Percentiles rank a stretch among this genome's conserved stretches.
Evolutionary conservation across 768 basidiomycete species (phyloP).

Genomic region (Collybia sp.): DNA sequence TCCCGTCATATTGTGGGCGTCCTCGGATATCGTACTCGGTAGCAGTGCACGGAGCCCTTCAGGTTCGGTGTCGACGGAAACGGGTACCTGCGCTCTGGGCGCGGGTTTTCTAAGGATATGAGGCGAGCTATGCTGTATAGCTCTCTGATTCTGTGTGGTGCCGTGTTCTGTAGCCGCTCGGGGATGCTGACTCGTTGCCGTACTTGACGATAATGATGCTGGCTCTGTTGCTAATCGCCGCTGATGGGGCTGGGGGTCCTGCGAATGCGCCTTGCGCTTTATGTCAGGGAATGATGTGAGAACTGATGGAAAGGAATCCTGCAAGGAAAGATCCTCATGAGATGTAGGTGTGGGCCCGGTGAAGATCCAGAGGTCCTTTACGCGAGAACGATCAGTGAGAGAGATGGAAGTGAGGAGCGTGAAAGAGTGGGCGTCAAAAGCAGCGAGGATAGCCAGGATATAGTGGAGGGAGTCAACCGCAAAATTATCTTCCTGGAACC

Average conservation of each 20-base stretch:
- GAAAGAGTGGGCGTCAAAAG: slow-evolving; percentile 66
- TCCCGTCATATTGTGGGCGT: slow-evolving; percentile 62
- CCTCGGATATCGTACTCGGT: slow-evolving; percentile 49
- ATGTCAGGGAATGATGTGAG: slow-evolving; percentile 17
- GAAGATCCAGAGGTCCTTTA: slow-evolving; percentile 79
- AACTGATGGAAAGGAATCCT: slow-evolving; percentile 28
- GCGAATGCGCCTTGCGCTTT: slow-evolving; percentile 12
- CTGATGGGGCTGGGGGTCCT: slow-evolving; percentile 6
- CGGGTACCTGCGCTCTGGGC: slow-evolving; percentile 58
- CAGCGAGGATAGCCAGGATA: slow-evolving; percentile 60
- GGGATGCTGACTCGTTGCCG: slow-evolving; percentile 13
- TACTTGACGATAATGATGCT: slow-evolving; percentile 5
- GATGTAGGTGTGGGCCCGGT: slow-evolving; percentile 41
- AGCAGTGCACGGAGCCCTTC: slow-evolving; percentile 35
- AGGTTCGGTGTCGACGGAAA: slow-evolving; percentile 49
- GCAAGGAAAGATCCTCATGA: slow-evolving; percentile 21
- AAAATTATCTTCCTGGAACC: slow-evolving; percentile 77
- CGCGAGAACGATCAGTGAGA: slow-evolving; percentile 65
- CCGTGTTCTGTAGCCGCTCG: slow-evolving; percentile 11
- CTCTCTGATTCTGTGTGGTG: slow-evolving; percentile 9
- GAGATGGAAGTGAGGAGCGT: slow-evolving; percentile 65
- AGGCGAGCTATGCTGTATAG: slow-evolving; percentile 6
- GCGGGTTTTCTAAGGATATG: slow-evolving; percentile 55
- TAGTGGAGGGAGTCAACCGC: slow-evolving; percentile 69
- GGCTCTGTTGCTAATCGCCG: slow-evolving; percentile 7